A percentile compares a stretch with the other conserved stretches of the same genome.
These are phyloP conservation scores for Stentor roeselii DNA, from an alignment of 73 alveolate species.

Conservation along the genomic window DNA sequence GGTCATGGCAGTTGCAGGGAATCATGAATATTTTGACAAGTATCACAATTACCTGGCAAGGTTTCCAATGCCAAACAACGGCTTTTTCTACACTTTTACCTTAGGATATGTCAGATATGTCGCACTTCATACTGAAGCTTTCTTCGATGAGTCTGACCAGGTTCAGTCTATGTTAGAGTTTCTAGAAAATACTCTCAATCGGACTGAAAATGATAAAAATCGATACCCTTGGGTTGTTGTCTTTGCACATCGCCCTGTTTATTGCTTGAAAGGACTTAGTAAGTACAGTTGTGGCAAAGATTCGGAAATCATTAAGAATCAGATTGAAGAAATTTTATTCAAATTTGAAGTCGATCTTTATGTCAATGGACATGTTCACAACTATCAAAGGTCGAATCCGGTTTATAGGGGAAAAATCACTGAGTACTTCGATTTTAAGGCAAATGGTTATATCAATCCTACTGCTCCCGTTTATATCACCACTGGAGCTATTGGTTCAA, in stretches of 20 bases:
- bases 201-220: neutral
- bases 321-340: neutral
- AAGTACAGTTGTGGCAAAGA: neutral
- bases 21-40: neutral
- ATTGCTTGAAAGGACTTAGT: neutral
- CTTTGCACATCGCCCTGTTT: neutral
- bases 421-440: neutral
- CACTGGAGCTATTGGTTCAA: constrained; percentile 4
- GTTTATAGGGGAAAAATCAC: neutral
- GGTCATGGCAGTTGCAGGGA: neutral
- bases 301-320: neutral
- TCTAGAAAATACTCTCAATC: neutral
- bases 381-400: neutral
- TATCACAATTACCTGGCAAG: neutral
- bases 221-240: neutral
- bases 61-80: neutral
- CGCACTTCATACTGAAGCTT: neutral
- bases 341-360: neutral
- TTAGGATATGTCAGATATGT: neutral
- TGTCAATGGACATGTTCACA: neutral
- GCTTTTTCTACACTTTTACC: neutral
- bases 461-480: neutral
- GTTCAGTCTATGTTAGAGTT: neutral
- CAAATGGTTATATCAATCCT: neutral
- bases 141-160: neutral